Evolutionary conservation across 441 rosid species (phyloP), one percentile per base, ranked within the genome.

Genomic region (Gossypium lobatum): DNA sequence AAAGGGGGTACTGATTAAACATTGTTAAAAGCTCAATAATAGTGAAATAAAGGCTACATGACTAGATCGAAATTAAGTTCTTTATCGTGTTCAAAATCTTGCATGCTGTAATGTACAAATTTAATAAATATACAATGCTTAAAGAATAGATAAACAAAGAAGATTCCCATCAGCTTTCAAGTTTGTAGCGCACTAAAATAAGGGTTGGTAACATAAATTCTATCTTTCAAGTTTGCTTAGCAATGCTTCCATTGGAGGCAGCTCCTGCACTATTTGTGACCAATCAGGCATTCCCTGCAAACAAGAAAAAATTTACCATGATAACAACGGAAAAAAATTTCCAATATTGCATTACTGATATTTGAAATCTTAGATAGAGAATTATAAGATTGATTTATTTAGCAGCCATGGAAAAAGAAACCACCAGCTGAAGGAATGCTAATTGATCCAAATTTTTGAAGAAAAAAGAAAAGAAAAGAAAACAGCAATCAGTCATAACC

Each of bases 261-360:
- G 86, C 83, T 93, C 98, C 74, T 83, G 79, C 70, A 88, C 75
- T 63, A 95, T 88, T 83, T 95, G 89, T 75, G 80, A 83, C 98
- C 98, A 91, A 77, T 89, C 93, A 13, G 97, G 98, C 93, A 93
- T 89, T 70, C 99, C 99, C 97, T 91, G 85, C 68, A 70, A 72
- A 55, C 18, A 55, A 0, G 4, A 0, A 28, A 74, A 34, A 76
- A 34, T 34, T 54, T 14, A 17, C 59, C 45, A 63, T 11, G 26
- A 34, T 16, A 58, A 25, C 17, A 58, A 18, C 7, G 69, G 6
- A 26, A 67, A 26, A 34, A 54, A 37, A 4, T 50, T 23, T 48
- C 26, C 7, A 50, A 72, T 23, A 26, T 11, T 17, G 10, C 54
- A 39, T 17, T 8, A 65, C 1, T 34, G 10, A 14, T 10, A 9